Conservation (phyloP, 1,284 basidiomycete species). For the Tilletia caries region DNA sequence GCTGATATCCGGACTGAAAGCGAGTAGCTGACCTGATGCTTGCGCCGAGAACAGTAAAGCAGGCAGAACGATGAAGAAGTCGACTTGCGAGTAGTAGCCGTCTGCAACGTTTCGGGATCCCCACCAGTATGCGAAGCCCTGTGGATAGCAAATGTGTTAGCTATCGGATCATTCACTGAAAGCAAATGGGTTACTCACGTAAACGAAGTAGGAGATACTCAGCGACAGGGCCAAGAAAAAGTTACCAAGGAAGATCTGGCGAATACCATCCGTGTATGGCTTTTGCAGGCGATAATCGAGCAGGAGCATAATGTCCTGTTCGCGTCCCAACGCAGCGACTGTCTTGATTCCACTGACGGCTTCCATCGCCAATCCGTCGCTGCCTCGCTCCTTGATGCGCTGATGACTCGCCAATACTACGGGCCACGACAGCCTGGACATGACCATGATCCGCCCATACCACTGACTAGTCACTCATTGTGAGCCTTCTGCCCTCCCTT, state of each 20-base stretch:
- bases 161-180: not conserved
- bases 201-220: constrained; percentile 46
- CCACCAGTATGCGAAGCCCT: constrained; percentile 48
- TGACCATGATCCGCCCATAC: too few species aligned
- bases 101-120: constrained; percentile 42
- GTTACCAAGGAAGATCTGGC: constrained; percentile 38
- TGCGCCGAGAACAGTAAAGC: constrained; percentile 46
- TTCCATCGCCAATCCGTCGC: constrained; percentile 47
- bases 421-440: too few species aligned
- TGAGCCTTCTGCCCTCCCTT: too few species aligned
- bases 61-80: constrained; percentile 45
- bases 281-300: constrained; percentile 28
- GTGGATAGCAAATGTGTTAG: constrained; percentile 9
- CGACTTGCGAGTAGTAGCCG: constrained; percentile 34
- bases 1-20: constrained; percentile 43
- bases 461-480: too few species aligned
- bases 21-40: constrained; percentile 42
- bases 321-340: constrained; percentile 34
- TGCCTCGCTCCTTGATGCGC: too few species aligned
- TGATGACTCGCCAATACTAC: too few species aligned
- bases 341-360: constrained; percentile 41
- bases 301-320: constrained; percentile 37
- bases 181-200: constrained; percentile 16
- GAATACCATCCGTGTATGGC: constrained; percentile 37
- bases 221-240: constrained; percentile 37